Conservation (phyloP, 306 rosid species). For the Pyrus betulifolia region DNA sequence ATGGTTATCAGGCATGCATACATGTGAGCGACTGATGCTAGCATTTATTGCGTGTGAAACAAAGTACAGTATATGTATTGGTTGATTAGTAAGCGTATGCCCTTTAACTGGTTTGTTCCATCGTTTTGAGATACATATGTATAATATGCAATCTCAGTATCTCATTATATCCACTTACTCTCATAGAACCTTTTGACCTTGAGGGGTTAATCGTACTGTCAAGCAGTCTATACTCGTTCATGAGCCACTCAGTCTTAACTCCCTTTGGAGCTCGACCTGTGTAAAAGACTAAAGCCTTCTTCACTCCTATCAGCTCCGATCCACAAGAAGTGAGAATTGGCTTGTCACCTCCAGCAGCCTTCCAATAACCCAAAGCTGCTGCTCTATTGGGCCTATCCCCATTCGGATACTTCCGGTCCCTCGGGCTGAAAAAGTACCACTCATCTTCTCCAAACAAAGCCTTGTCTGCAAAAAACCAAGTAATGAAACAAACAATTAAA, state of each 20-base stretch:
- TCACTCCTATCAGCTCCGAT: slow-evolving; percentile 46
- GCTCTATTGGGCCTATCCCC: slow-evolving; percentile 70
- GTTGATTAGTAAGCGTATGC: background rate
- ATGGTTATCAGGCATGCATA: background rate
- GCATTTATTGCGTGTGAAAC: background rate
- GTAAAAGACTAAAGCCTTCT: slow-evolving; percentile 63
- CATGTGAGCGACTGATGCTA: background rate
- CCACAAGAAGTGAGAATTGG: slow-evolving; percentile 50
- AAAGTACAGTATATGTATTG: background rate
- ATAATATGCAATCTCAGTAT: background rate
- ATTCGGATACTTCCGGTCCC: slow-evolving; percentile 58
- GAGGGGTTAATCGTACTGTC: slow-evolving; percentile 27
- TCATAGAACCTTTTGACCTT: slow-evolving; percentile 50
- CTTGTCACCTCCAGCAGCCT: slow-evolving; percentile 64
- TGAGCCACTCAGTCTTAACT: slow-evolving; percentile 56
- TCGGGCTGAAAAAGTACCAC: slow-evolving; percentile 69
- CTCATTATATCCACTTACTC: slow-evolving; percentile 32
- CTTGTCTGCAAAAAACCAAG: slow-evolving; percentile 40
- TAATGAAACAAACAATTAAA: background rate
- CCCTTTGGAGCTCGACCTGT: slow-evolving; percentile 53
- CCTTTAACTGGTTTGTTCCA: background rate
- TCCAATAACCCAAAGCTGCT: slow-evolving; percentile 68
- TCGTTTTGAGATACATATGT: background rate
- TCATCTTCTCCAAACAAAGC: slow-evolving; percentile 69
- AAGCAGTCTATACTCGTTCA: slow-evolving; percentile 56